Evolutionary conservation across 2,329 filamentous ascomycete genomes (phyloP), one percentile per base, ranked within the genome.

Genomic region (Sclerotinia trifoliorum): DNA sequence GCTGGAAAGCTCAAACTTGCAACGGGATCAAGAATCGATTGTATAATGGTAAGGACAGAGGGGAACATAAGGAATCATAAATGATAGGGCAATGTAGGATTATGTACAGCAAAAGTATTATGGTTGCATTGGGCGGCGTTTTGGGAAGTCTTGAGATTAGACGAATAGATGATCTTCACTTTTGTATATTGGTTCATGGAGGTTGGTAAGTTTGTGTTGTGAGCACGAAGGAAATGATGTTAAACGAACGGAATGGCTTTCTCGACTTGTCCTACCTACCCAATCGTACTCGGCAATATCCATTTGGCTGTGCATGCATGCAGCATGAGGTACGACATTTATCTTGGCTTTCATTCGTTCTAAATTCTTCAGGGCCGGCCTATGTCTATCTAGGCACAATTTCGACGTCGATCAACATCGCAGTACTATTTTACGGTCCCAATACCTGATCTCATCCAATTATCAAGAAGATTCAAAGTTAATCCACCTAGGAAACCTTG

Each of bases 1-100:
- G 79, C 85, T 98, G 73, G 90, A 94, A 68, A 73, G 79, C 52
- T 80, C 81, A 48, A 63, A 68, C 61, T 44, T 69, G 62, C 58
- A 66, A 39, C 66, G 64, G 29, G 70, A 69, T 52, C 65, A 69
- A 56, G 75, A 76, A 57, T 71, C 69, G 67, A 66, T 55, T 70
- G 66, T 75, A 67, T 77, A 71, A 75, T 68, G 32, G 51, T 13
- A 42, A 10, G 44, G 13, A 44, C 32, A 44, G 32, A 49, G 32
- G 42, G 32, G 51, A 57, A 52, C 11, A 35, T 24, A 39, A 35
- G 52, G 24, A 49, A 24, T 35, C 11, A 52, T 32, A 11, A 42
- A 67, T 35, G 65, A 67, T 51, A 46, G 44, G 66, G 42, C 24
- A 49, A 65, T 68, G 60, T 68, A 68, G 60, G 66, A 67, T 62